Evolutionary conservation across 331 rosid species (phyloP).

Genomic region (Spiraea crenata): DNA sequence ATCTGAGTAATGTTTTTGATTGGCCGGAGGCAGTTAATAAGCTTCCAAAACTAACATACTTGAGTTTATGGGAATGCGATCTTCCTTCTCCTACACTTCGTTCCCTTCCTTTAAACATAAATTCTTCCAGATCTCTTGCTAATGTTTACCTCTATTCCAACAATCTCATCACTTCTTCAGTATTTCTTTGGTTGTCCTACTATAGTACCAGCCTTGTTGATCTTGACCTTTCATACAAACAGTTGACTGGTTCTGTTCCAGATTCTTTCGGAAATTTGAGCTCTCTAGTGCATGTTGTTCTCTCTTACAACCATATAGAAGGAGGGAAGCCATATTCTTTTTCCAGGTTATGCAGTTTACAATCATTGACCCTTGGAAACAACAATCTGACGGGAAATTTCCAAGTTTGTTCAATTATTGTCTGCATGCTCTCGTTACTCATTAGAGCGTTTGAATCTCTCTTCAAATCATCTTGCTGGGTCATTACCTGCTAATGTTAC

Average conservation of each 20-base stretch:
- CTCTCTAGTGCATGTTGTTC: background rate
- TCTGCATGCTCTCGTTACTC: background rate
- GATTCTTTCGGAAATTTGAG: background rate
- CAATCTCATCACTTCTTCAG: background rate
- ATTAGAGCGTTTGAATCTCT: accelerated
- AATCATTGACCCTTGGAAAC: accelerated
- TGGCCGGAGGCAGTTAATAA: no score
- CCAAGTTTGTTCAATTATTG: background rate
- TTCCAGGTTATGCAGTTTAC: background rate
- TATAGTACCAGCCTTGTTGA: background rate
- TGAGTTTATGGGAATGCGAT: background rate
- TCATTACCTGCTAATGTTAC: background rate
- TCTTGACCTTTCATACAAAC: background rate
- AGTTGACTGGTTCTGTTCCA: background rate
- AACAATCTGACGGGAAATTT: background rate
- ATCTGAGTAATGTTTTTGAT: background rate
- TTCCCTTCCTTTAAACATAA: background rate
- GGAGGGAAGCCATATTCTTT: background rate
- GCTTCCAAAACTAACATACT: background rate
- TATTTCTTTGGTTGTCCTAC: background rate
- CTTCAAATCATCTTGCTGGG: accelerated
- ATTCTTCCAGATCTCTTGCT: background rate
- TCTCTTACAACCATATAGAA: background rate
- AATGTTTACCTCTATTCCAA: accelerated
- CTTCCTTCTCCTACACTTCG: background rate